These are phyloP conservation scores for Coccomyxa sp. DNA, from an alignment of 139 green algal species.

Conservation along the genomic window DNA sequence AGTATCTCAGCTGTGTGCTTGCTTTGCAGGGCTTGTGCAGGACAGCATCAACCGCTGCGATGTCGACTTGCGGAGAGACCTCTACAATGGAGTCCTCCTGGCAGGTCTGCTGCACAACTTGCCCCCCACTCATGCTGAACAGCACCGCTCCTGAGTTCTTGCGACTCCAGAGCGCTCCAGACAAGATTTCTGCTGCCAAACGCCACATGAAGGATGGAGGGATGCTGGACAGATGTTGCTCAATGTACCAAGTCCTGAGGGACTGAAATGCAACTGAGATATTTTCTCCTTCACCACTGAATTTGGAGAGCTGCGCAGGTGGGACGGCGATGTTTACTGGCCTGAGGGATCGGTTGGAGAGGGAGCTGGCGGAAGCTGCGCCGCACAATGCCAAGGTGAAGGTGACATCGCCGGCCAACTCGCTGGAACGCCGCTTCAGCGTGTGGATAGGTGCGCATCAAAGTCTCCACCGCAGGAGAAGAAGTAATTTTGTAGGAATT, in stretches of 20 bases:
- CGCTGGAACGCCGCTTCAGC: conserved; percentile 74
- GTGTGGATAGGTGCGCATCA: conserved; percentile 76
- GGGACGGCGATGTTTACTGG: conserved; percentile 59
- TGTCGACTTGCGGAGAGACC: conserved; percentile 81
- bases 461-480: not conserved
- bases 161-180: too few species aligned
- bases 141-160: too few species aligned
- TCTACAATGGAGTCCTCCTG: conserved; percentile 76
- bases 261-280: too few species aligned
- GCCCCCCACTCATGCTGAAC: too few species aligned
- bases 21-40: conserved; percentile 44
- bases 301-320: not conserved
- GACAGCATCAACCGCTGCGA: conserved; percentile 78
- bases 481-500: not conserved
- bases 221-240: too few species aligned
- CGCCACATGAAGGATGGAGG: not conserved
- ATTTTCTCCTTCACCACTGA: too few species aligned
- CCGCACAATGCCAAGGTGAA: conserved; percentile 72
- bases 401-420: conserved; percentile 65
- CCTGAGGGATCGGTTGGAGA: conserved; percentile 80
- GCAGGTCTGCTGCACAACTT: conserved; percentile 28
- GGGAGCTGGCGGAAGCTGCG: conserved; percentile 51
- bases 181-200: not conserved
- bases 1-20: not conserved
- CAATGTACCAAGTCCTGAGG: too few species aligned